phyloP scores from a whole-genome alignment of 352 stramenopile species.

The Aphanomyces stellatus region DNA sequence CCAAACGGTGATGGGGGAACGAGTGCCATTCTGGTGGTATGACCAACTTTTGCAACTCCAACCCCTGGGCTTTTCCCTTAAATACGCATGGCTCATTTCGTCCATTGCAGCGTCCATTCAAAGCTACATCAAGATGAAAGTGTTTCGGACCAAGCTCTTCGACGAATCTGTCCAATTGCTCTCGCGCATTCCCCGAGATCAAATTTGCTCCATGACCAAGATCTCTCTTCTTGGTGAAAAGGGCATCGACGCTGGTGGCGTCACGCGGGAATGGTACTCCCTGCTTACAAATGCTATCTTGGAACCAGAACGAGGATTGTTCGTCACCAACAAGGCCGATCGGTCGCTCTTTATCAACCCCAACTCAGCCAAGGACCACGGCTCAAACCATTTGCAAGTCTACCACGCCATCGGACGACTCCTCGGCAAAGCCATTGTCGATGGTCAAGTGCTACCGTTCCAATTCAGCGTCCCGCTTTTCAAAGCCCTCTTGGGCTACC shows the following conservation, averaged over 20 bases:
- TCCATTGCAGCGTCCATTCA: not conserved
- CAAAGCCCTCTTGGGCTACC: constrained; percentile 95
- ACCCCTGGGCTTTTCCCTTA: not conserved
- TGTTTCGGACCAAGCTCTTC: constrained; percentile 50
- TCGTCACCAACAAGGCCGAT: constrained; percentile 42
- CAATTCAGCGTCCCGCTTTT: constrained; percentile 95
- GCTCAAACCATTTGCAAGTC: constrained; percentile 54
- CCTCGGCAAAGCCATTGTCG: constrained; percentile 50
- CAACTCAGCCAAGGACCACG: constrained; percentile 44
- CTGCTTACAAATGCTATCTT: constrained; percentile 59
- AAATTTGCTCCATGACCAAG: constrained; percentile 46
- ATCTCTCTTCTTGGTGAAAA: constrained; percentile 78
- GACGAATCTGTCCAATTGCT: constrained; percentile 58
- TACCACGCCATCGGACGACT: constrained; percentile 44
- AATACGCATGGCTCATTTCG: not conserved
- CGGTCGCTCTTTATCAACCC: constrained; percentile 53
- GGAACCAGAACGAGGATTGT: constrained; percentile 38
- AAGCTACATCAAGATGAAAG: constrained; percentile 9
- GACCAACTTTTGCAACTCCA: not conserved
- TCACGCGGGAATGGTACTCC: constrained; percentile 84
- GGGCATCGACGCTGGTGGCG: constrained; percentile 70
- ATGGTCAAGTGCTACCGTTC: constrained; percentile 90
- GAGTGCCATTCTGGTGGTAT: not conserved
- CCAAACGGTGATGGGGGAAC: not conserved
- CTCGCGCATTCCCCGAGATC: constrained; percentile 37